Percentiles rank a stretch among this genome's conserved stretches.
These are phyloP conservation scores for Elsinoe arachidis DNA, from an alignment of 2,329 filamentous ascomycete genomes.

Conservation along the genomic window DNA sequence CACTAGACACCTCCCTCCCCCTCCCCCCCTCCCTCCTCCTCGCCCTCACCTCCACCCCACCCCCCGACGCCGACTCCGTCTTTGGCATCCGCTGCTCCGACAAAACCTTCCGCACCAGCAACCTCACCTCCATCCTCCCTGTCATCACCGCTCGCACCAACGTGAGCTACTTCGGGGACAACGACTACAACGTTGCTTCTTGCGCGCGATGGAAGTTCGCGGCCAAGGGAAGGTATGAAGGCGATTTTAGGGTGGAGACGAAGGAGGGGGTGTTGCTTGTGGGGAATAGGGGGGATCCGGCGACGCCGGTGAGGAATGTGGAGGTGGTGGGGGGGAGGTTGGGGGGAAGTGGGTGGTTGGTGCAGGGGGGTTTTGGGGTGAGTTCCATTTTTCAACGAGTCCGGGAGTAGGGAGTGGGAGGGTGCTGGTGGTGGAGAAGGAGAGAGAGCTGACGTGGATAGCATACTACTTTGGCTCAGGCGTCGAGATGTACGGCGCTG, in stretches of 20 bases:
- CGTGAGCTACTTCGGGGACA: conserved; percentile 29
- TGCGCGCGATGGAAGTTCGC: conserved; percentile 27
- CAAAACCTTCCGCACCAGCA: conserved; percentile 13
- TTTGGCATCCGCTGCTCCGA: neutral
- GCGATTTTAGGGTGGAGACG: conserved; percentile 27
- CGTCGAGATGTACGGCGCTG: neutral
- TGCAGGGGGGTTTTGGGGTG: conserved; percentile 26
- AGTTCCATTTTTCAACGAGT: neutral
- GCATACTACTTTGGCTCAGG: neutral
- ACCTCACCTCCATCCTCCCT: conserved; percentile 27
- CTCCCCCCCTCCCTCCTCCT: no score
- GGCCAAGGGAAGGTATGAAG: conserved; percentile 20
- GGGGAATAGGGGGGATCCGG: conserved; percentile 28
- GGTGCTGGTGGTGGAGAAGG: neutral
- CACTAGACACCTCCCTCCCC: no score
- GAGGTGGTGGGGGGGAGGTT: conserved; percentile 31
- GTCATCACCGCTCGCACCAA: conserved; percentile 32
- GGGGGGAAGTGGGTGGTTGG: conserved; percentile 31
- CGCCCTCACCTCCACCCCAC: neutral
- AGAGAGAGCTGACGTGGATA: neutral
- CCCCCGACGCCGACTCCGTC: neutral
- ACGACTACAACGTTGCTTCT: conserved; percentile 30
- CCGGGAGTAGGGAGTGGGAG: neutral
- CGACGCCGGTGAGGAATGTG: conserved; percentile 36
- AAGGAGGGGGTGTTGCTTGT: conserved; percentile 24